Evolutionary conservation across 495 filamentous ascomycete genomes (phyloP).

Genomic region (Staphylotrichum tortipilum): DNA sequence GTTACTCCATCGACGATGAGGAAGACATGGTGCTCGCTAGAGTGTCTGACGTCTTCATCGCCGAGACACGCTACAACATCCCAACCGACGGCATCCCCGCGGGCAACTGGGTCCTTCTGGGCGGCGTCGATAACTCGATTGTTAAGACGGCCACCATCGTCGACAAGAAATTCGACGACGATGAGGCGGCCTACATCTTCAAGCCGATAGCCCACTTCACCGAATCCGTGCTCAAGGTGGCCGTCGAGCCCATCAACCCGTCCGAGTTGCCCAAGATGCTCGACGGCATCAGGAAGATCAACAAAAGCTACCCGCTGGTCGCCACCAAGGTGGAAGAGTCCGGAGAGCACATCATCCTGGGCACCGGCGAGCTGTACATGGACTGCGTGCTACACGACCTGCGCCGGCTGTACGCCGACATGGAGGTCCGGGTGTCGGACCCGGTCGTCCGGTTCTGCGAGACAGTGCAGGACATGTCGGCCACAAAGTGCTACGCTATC

Average conservation of each 20-base stretch:
- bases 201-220: slow-evolving; percentile 89
- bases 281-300: slow-evolving; percentile 90
- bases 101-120: slow-evolving; percentile 86
- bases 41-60: slow-evolving; percentile 81
- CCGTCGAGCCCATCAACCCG: slow-evolving; percentile 95
- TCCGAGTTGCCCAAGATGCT: slow-evolving; percentile 99
- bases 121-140: slow-evolving; percentile 94
- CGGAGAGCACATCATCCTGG: slow-evolving; percentile 92
- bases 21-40: slow-evolving; percentile 95
- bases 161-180: slow-evolving; percentile 66
- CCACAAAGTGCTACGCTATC: slow-evolving; percentile 94
- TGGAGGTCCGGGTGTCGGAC: slow-evolving; percentile 98
- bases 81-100: slow-evolving; percentile 86
- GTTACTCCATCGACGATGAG: slow-evolving; percentile 93
- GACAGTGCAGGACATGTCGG: slow-evolving; percentile 94
- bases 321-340: slow-evolving; percentile 97
- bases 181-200: slow-evolving; percentile 93
- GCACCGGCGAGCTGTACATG: slow-evolving; percentile 97
- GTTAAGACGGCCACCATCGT: slow-evolving; percentile 96
- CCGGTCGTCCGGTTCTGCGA: slow-evolving; percentile 97
- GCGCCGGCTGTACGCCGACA: slow-evolving; percentile 88
- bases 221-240: slow-evolving; percentile 95
- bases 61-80: slow-evolving; percentile 89
- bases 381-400: slow-evolving; percentile 97
- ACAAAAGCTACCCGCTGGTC: slow-evolving; percentile 92